Evolutionary conservation across 768 basidiomycete genomes (phyloP).

Genomic region (Leccinum olivaceopallidum): DNA sequence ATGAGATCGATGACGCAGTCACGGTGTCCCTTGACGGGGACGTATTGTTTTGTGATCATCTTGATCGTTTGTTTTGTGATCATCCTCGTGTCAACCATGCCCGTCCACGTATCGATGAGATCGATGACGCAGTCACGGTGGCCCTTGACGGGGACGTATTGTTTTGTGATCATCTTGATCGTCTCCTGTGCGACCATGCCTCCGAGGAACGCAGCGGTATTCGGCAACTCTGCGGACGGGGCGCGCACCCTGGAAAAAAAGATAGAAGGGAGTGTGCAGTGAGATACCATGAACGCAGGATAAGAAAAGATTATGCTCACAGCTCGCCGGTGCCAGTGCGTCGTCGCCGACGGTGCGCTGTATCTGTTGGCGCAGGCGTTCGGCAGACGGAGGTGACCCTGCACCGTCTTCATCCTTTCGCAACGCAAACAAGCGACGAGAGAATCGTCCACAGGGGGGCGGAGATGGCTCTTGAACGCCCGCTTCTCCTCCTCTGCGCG

Average conservation of each 20-base stretch:
- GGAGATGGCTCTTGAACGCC: slow-evolving; percentile 51
- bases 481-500: slow-evolving; percentile 71
- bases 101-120: slow-evolving; percentile 81
- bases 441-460: slow-evolving; percentile 46
- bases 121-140: slow-evolving; percentile 70
- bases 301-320: slow-evolving; percentile 45
- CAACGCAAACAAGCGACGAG: slow-evolving; percentile 49
- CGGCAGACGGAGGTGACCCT: slow-evolving; percentile 42
- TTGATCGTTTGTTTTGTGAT: too few relatives aligned
- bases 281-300: slow-evolving; percentile 1
- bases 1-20: too few relatives aligned
- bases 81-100: slow-evolving; percentile 36
- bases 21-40: too few relatives aligned
- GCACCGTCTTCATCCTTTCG: slow-evolving; percentile 30
- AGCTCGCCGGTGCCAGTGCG: slow-evolving; percentile 57
- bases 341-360: slow-evolving; percentile 49
- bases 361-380: slow-evolving; percentile 54
- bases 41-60: too few relatives aligned
- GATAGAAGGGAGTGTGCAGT: background rate
- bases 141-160: slow-evolving; percentile 90
- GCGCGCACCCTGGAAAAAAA: slow-evolving; percentile 60
- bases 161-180: slow-evolving; percentile 95
- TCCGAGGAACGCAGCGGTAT: slow-evolving; percentile 90
- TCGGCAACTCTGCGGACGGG: slow-evolving; percentile 85
- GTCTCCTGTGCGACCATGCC: slow-evolving; percentile 95